Conservation (phyloP, 2,329 filamentous ascomycete genomes). For the Orbilia oligospora region DNA sequence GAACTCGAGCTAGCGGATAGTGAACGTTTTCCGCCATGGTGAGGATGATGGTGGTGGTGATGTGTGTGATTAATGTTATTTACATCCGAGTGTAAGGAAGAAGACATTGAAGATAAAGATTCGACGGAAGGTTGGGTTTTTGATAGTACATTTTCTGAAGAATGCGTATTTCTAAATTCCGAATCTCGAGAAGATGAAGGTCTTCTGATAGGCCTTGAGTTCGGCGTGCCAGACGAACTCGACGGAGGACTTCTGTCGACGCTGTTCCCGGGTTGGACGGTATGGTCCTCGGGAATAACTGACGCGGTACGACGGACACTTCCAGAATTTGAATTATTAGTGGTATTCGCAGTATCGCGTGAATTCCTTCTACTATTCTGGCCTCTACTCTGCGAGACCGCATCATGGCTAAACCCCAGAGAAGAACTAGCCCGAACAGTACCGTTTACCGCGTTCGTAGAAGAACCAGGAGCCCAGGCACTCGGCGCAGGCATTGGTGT, state of each 20-base stretch:
- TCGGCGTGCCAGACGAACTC: constrained; percentile 33
- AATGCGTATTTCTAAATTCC: constrained; percentile 30
- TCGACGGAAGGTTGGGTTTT: constrained; percentile 47
- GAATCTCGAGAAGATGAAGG: constrained; percentile 35
- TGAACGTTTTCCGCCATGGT: constrained; percentile 49
- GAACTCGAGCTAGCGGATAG: constrained; percentile 34
- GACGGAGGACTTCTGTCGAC: constrained; percentile 6
- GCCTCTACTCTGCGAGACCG: background rate
- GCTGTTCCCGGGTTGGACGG: constrained; percentile 1
- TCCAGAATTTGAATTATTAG: constrained; percentile 19
- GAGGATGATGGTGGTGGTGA: background rate
- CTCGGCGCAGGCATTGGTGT: constrained; percentile 43
- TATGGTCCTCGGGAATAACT: constrained; percentile 50
- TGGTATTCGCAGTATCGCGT: constrained; percentile 14
- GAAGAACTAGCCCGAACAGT: constrained; percentile 40
- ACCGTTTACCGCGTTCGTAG: background rate
- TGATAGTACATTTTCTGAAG: constrained; percentile 34
- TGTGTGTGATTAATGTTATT: background rate
- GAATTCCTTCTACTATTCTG: constrained; percentile 42
- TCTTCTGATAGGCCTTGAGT: constrained; percentile 5
- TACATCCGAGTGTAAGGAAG: constrained; percentile 47
- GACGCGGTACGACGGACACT: constrained; percentile 35
- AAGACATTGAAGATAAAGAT: constrained; percentile 47
- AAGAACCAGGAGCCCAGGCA: background rate
- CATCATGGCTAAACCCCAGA: constrained; percentile 45